These are phyloP conservation scores for Pseudocercospora crystallina DNA, from an alignment of 2,329 filamentous ascomycete genomes.

Conservation along the genomic window DNA sequence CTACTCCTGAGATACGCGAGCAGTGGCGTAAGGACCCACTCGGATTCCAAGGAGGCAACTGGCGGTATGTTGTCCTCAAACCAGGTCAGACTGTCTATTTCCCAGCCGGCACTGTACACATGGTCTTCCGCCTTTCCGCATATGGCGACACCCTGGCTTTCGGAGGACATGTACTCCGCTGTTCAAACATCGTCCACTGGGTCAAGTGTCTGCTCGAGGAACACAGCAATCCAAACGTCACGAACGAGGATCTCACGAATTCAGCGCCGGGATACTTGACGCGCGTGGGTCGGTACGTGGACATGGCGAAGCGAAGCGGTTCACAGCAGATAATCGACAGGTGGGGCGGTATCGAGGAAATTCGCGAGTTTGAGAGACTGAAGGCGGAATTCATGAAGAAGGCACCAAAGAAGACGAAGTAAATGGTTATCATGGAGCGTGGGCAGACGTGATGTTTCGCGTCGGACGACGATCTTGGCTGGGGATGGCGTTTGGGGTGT, in stretches of 20 bases:
- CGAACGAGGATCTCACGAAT: constrained; percentile 46
- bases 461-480: too few relatives aligned
- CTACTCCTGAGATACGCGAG: constrained; percentile 27
- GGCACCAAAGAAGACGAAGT: too few relatives aligned
- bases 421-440: too few relatives aligned
- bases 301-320: constrained; percentile 26
- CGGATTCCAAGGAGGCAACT: constrained; percentile 26
- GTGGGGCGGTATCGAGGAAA: constrained; percentile 31
- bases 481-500: too few relatives aligned
- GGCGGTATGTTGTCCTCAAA: constrained; percentile 33
- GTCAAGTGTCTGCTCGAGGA: constrained; percentile 47
- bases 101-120: constrained; percentile 35
- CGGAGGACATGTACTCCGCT: constrained; percentile 34
- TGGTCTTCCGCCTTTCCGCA: constrained; percentile 34
- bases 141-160: constrained; percentile 35
- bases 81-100: constrained; percentile 35
- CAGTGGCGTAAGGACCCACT: constrained; percentile 25
- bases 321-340: constrained; percentile 17
- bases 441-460: too few relatives aligned
- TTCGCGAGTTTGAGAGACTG: constrained; percentile 30
- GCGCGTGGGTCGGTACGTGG: constrained; percentile 32
- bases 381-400: constrained; percentile 27
- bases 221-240: constrained; percentile 43
- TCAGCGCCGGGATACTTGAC: constrained; percentile 33
- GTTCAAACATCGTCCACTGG: constrained; percentile 42